A percentile compares a stretch with the other conserved stretches of the same genome.
Evolutionary conservation across 495 filamentous ascomycete species (phyloP).

Genomic region (Neurospora sp.): DNA sequence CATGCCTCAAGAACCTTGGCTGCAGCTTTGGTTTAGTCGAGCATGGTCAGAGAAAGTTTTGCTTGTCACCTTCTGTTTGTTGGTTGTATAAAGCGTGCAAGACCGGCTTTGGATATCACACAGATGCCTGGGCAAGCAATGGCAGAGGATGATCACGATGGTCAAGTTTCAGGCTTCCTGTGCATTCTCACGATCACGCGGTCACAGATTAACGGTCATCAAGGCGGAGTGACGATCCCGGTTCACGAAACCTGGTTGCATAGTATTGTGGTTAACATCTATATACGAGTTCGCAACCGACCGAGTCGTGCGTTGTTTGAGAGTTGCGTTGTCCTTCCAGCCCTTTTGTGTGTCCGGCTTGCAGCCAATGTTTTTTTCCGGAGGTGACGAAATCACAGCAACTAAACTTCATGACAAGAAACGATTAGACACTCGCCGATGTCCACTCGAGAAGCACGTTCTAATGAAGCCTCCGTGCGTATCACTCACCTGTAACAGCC

Average conservation of each 20-base stretch:
- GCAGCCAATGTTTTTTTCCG: not conserved
- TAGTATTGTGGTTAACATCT: not conserved
- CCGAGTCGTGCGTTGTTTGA: not conserved
- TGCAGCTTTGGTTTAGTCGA: not conserved
- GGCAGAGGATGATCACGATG: not conserved
- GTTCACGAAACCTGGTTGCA: not conserved
- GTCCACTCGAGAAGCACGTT: not conserved
- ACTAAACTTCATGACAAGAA: not conserved
- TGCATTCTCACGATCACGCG: not conserved
- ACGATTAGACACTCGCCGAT: not conserved
- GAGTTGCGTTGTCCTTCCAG: not conserved
- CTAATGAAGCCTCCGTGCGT: not conserved
- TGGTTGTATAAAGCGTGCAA: not conserved
- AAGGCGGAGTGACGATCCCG: not conserved
- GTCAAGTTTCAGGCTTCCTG: not conserved
- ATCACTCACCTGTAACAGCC: not conserved
- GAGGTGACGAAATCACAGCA: not conserved
- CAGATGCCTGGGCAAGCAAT: not conserved
- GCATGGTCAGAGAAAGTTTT: not conserved
- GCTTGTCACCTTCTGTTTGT: not conserved
- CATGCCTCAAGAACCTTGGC: not conserved
- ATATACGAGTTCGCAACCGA: not conserved
- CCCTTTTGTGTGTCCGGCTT: not conserved
- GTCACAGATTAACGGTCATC: not conserved
- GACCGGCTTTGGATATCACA: not conserved